phyloP scores from a whole-genome alignment of 352 stramenopile species.

The Thraustochytrium sp. region DNA sequence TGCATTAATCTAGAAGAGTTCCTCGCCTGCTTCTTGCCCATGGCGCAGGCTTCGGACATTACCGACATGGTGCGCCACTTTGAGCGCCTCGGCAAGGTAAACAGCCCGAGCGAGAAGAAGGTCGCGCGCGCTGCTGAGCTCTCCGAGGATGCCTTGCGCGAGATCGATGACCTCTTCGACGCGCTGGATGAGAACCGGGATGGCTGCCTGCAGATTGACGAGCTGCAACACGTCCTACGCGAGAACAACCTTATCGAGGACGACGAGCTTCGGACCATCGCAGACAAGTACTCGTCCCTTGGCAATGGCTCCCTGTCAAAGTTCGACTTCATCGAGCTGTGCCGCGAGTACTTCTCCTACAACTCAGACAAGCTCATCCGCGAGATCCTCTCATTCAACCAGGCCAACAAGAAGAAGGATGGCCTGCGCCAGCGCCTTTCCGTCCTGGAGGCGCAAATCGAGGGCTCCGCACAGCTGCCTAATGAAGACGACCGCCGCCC shows the following conservation, averaged over 20 bases:
- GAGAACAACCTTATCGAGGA: constrained; percentile 13
- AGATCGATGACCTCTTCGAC: constrained; percentile 26
- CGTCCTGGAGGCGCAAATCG: too few species aligned
- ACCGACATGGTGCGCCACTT: constrained; percentile 4
- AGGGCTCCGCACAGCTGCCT: too few species aligned
- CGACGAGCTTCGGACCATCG: neutral
- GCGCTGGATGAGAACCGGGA: neutral
- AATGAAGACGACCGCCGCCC: too few species aligned
- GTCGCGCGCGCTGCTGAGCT: neutral
- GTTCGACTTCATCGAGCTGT: constrained; percentile 24
- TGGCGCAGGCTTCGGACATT: constrained; percentile 9
- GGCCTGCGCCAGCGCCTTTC: neutral
- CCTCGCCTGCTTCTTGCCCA: neutral
- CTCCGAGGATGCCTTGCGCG: neutral
- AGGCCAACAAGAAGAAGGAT: constrained; percentile 3
- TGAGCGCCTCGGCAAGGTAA: neutral
- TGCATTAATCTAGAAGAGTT: constrained; percentile 1
- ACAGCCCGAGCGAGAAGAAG: neutral
- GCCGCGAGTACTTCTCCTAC: constrained; percentile 34
- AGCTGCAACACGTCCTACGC: neutral
- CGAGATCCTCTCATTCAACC: constrained; percentile 19
- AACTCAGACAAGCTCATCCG: constrained; percentile 13
- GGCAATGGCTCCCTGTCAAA: neutral
- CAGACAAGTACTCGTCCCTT: neutral
- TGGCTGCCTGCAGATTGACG: neutral